These are phyloP conservation scores for Microsporum audouinii DNA, from an alignment of 2,329 filamentous ascomycete genomes.

Conservation along the genomic window DNA sequence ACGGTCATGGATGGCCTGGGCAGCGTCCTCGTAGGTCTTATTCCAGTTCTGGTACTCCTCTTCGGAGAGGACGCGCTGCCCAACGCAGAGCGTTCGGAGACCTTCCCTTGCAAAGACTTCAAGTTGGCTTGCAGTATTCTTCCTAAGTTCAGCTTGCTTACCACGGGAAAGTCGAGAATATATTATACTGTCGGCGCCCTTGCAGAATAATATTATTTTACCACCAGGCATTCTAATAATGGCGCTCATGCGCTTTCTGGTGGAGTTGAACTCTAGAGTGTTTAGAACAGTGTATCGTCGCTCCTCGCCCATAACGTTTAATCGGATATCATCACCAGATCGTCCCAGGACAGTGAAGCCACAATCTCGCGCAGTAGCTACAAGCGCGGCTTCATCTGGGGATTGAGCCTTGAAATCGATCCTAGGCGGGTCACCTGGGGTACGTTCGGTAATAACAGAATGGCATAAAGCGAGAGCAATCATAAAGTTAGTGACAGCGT, in stretches of 20 bases:
- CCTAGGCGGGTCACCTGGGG: conserved; percentile 77
- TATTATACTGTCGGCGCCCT: conserved; percentile 94
- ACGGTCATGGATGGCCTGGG: conserved; percentile 68
- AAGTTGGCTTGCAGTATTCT: conserved; percentile 78
- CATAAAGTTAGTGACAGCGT: conserved; percentile 76
- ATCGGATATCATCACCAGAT: conserved; percentile 64
- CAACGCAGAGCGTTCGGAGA: conserved; percentile 86
- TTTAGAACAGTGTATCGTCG: conserved; percentile 78
- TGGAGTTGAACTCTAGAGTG: conserved; percentile 94
- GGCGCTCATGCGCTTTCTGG: conserved; percentile 92
- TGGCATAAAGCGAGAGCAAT: conserved; percentile 89
- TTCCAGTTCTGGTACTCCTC: conserved; percentile 78
- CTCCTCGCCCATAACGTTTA: conserved; percentile 82
- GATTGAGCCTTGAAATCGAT: conserved; percentile 97
- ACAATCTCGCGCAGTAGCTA: conserved; percentile 86
- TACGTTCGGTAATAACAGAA: conserved; percentile 83
- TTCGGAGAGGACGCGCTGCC: conserved; percentile 67
- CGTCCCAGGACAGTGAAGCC: conserved; percentile 85
- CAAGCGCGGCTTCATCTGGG: conserved; percentile 87
- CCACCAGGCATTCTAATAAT: conserved; percentile 92
- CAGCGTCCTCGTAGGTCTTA: conserved; percentile 74
- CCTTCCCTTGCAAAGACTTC: conserved; percentile 96
- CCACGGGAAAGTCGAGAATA: conserved; percentile 80
- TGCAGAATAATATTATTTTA: conserved; percentile 84
- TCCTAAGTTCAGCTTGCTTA: conserved; percentile 73